A percentile compares a stretch with the other conserved stretches of the same genome.
These are phyloP conservation scores for Tolypocladium album DNA, from an alignment of 2,329 filamentous ascomycete species.

Conservation along the genomic window DNA sequence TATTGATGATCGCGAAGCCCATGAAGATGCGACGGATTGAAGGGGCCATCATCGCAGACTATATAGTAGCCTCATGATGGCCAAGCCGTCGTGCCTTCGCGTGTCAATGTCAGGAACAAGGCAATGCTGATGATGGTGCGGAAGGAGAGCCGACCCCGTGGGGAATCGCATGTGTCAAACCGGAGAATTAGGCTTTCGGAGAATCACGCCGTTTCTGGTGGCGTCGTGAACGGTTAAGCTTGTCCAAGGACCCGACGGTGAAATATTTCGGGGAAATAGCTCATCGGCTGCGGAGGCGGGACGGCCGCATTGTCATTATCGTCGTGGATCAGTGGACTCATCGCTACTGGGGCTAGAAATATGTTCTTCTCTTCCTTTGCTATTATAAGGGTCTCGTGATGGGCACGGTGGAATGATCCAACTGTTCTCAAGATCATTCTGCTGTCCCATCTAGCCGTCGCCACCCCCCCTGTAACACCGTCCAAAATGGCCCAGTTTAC, in stretches of 20 bases:
- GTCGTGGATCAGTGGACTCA: background rate
- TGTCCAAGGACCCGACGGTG: background rate
- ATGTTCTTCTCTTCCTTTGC: background rate
- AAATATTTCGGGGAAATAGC: background rate
- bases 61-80: background rate
- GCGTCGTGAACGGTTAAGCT: background rate
- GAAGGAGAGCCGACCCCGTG: background rate
- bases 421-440: background rate
- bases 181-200: background rate
- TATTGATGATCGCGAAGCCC: background rate
- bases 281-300: background rate
- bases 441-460: background rate
- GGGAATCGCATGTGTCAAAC: background rate
- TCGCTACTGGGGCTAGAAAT: background rate
- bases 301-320: background rate
- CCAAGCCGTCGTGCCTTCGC: background rate
- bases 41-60: background rate
- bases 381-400: background rate
- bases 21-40: background rate
- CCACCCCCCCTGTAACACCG: background rate
- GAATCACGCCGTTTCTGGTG: background rate
- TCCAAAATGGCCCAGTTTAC: constrained; percentile 3
- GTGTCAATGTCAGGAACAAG: background rate
- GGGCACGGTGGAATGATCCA: background rate
- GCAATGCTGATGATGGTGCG: background rate